Conservation (phyloP, 179 eudicot species). For the Nepenthes alata region DNA sequence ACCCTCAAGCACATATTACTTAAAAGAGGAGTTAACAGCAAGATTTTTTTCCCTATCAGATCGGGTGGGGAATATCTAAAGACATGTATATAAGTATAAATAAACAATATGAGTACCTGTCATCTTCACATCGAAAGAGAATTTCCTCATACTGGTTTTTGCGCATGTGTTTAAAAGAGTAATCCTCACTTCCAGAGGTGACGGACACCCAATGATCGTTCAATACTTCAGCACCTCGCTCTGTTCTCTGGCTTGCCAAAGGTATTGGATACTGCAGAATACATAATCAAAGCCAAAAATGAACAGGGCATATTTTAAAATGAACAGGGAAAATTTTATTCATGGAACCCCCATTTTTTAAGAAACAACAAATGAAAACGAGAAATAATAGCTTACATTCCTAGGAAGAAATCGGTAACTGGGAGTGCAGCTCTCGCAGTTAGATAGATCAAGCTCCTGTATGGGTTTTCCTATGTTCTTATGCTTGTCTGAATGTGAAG, state of each 20-base stretch:
- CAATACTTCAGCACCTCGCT: constrained; percentile 68
- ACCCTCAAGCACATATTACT: too few species aligned
- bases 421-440: constrained; percentile 80
- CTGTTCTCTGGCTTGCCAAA: constrained; percentile 70
- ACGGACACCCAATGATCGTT: constrained; percentile 98
- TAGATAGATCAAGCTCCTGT: constrained; percentile 82
- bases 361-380: constrained; percentile 1
- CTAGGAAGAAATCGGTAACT: constrained; percentile 88
- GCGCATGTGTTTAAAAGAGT: constrained; percentile 87
- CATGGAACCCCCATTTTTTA: too few species aligned
- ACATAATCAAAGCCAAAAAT: background rate
- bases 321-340: background rate
- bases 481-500: constrained; percentile 31
- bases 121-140: constrained; percentile 94
- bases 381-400: constrained; percentile 35
- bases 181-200: constrained; percentile 91
- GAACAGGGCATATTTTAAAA: background rate
- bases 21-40: too few species aligned
- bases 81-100: background rate
- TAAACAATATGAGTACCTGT: constrained; percentile 34
- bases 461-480: constrained; percentile 79
- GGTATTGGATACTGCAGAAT: constrained; percentile 71
- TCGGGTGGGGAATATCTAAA: background rate
- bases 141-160: constrained; percentile 94
- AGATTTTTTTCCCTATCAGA: background rate